Conservation (phyloP, 2,329 filamentous ascomycete genomes). For the Sporothrix variecibatus region DNA sequence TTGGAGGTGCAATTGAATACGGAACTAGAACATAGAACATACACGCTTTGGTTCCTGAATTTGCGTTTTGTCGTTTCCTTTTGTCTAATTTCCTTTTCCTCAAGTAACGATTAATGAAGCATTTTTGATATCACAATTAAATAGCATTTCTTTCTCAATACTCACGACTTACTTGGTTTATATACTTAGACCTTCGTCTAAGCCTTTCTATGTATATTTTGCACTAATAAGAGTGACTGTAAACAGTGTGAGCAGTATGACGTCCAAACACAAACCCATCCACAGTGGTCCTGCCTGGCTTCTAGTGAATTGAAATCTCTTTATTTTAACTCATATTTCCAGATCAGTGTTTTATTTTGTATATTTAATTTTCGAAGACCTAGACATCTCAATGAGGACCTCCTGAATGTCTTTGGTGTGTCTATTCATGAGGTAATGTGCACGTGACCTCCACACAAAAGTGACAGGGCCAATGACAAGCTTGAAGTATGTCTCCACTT, state of each 20-base stretch:
- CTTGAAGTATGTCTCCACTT: slow-evolving; percentile 21
- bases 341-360: no score
- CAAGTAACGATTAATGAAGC: neutral
- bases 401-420: neutral
- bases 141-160: neutral
- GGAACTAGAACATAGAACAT: neutral
- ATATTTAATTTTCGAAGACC: no score
- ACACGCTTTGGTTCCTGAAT: neutral
- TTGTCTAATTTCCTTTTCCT: slow-evolving; percentile 6
- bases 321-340: no score
- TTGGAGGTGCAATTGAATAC: neutral
- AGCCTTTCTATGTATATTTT: neutral
- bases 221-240: neutral
- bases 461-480: neutral
- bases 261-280: neutral
- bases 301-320: no score
- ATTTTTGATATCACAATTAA: neutral
- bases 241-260: neutral
- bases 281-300: no score
- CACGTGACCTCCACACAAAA: neutral
- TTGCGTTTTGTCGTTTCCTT: neutral
- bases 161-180: neutral
- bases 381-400: no score
- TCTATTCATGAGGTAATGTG: neutral
- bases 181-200: neutral